These are phyloP conservation scores for Trichoderma citrinoviride DNA, from an alignment of 2,329 filamentous ascomycete species.

Conservation along the genomic window DNA sequence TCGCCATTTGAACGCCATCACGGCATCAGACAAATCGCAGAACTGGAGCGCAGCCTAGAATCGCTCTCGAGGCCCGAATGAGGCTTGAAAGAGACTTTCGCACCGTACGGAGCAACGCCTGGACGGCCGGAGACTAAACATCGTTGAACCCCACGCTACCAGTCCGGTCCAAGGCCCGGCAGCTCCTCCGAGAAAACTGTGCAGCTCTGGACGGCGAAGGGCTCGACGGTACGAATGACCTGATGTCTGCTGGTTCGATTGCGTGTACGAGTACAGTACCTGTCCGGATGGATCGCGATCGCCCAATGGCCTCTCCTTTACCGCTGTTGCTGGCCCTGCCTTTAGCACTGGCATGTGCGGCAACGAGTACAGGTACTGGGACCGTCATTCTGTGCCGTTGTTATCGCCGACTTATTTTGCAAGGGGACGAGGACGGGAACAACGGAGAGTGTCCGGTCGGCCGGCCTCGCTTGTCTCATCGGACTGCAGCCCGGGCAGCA, in stretches of 20 bases:
- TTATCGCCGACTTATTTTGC: slow-evolving; percentile 15
- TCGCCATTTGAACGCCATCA: background rate
- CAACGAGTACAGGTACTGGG: background rate
- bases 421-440: background rate
- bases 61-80: background rate
- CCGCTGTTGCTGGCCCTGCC: background rate
- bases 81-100: slow-evolving; percentile 19
- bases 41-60: background rate
- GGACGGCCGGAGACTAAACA: slow-evolving; percentile 20
- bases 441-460: slow-evolving; percentile 1
- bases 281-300: slow-evolving; percentile 14
- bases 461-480: background rate
- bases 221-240: background rate
- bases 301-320: slow-evolving; percentile 8
- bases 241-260: too few species aligned
- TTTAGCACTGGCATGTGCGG: background rate
- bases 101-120: slow-evolving; percentile 21
- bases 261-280: background rate
- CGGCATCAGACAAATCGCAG: background rate
- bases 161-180: slow-evolving; percentile 18
- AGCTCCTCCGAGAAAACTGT: slow-evolving; percentile 19
- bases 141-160: slow-evolving; percentile 15
- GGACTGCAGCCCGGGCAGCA: background rate
- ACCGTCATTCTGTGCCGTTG: background rate
- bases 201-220: background rate